phyloP scores from a whole-genome alignment of 495 filamentous ascomycete genomes.

The Podospora sp. region DNA sequence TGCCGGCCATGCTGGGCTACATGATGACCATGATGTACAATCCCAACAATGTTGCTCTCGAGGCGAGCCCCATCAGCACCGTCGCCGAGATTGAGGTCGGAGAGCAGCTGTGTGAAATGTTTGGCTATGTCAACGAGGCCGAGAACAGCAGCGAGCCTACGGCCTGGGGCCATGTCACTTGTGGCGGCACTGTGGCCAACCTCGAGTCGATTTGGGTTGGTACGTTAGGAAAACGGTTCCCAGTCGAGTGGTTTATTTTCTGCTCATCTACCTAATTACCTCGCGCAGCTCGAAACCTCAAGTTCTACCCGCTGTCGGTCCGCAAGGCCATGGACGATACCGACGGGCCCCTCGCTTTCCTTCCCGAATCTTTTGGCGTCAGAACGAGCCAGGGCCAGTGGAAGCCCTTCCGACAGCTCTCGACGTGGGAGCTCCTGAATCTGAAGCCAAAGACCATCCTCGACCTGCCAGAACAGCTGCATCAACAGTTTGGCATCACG shows the following conservation, averaged over 20 bases:
- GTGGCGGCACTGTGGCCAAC: conserved; percentile 51
- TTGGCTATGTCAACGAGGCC: conserved; percentile 44
- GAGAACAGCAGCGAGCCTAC: conserved; percentile 22
- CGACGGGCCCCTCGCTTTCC: conserved; percentile 35
- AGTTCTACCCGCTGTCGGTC: conserved; percentile 51
- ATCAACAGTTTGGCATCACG: conserved; percentile 43
- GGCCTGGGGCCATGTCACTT: conserved; percentile 49
- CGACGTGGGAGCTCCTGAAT: conserved; percentile 54
- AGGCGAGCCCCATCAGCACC: conserved; percentile 48
- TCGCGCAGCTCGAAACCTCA: conserved; percentile 46
- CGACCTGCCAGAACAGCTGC: conserved; percentile 43
- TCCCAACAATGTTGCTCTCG: conserved; percentile 52
- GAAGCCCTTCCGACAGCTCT: conserved; percentile 42
- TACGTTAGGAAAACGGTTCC: no score
- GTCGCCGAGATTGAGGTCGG: conserved; percentile 46
- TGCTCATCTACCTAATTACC: no score
- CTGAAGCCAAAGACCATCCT: conserved; percentile 42
- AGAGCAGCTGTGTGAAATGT: conserved; percentile 47
- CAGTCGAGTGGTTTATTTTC: no score
- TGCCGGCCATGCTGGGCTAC: conserved; percentile 43
- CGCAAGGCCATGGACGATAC: conserved; percentile 39
- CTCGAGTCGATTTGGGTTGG: conserved; percentile 47
- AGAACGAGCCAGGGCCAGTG: conserved; percentile 36
- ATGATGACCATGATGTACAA: conserved; percentile 54
- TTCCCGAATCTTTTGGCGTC: conserved; percentile 40